Base-by-base conservation (phyloP, 305 asterid species). In the Petunia hybrid region DNA sequence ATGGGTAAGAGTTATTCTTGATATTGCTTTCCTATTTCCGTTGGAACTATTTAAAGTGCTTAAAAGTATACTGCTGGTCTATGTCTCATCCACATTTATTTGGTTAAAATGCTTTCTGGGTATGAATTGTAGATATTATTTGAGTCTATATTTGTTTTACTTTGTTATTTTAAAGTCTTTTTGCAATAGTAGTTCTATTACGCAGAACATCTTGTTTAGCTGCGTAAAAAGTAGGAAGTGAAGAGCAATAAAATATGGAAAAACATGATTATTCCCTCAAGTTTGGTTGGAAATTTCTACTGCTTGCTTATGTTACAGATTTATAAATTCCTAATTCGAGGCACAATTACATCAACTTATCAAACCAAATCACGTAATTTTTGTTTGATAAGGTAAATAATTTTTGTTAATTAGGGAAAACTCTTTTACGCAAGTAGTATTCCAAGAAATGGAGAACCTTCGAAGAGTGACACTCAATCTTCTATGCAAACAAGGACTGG, bases 1-100 rank as follows among this genome's bases (percentile, higher is more conserved):
- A 97, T 97, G 99, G 99, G 99, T 97, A 86, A 84, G 97, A 78
- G 83, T 83, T 84, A 81, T 71, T 81, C 80, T 73, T 55, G 56
- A 48, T 73, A 51, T 70, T 59, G 31, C 53, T 38, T 55, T 41
- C 51, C 53, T 42, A 45, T 7, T 73, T 36, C 60, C 22, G 42
- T 13, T 66, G 60, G 64, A 51, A 46, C 56, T 38, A 63, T 65
- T 43, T 6, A 31, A 76, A 35, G 36, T 38, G 66, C 66, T 56
- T 53, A 59, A 13, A 73, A 35, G 62, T n/a, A 35, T 73, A 48
- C 43, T 73, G 78, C 3, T 43, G 78, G 78, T 73, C 43, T 69
- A 8, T 71, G 77, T 56, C 79, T 80, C 41, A 51, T 56, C 73
- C n/a, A 13, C 67, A 75, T 82, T 65, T 81, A 40, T 74, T 68